phyloP scores from a whole-genome alignment of 441 rosid genomes.

The Corymbia calophylla region DNA sequence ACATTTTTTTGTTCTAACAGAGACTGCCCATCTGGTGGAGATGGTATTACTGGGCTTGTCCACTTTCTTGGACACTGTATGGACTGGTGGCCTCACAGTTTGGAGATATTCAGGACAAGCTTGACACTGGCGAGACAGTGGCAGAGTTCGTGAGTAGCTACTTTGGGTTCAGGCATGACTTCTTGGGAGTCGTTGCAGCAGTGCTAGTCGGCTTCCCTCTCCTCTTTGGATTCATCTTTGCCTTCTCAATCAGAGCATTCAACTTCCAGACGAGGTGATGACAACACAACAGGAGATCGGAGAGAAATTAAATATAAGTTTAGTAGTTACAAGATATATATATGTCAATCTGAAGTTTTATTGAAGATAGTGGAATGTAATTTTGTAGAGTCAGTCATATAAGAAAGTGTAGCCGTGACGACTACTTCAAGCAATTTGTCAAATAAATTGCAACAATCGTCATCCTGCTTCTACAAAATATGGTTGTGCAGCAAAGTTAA shows the following conservation, averaged over 20 bases:
- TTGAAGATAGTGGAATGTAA: background rate
- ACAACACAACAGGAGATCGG: background rate
- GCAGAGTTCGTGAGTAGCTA: constrained; percentile 13
- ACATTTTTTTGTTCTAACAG: constrained; percentile 8
- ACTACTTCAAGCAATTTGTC: background rate
- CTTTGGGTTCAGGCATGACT: constrained; percentile 33
- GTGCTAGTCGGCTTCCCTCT: constrained; percentile 19
- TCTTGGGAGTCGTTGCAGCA: constrained; percentile 31
- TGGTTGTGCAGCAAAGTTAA: too few species aligned
- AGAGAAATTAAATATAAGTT: background rate
- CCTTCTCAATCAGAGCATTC: constrained; percentile 20
- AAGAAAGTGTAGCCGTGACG: background rate
- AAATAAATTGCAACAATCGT: background rate
- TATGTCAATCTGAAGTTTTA: background rate
- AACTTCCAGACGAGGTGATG: constrained; percentile 31
- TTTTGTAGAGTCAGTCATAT: background rate
- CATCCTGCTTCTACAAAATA: background rate
- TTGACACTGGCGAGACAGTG: constrained; percentile 20
- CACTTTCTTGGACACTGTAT: constrained; percentile 44
- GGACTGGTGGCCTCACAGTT: constrained; percentile 41
- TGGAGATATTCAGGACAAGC: constrained; percentile 15
- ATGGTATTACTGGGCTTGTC: constrained; percentile 49
- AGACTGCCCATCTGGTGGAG: constrained; percentile 57
- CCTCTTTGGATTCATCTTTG: constrained; percentile 33
- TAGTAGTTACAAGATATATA: background rate